phyloP scores from a whole-genome alignment of 192 early-diverging fungal genomes.

The Backusella luteola region DNA sequence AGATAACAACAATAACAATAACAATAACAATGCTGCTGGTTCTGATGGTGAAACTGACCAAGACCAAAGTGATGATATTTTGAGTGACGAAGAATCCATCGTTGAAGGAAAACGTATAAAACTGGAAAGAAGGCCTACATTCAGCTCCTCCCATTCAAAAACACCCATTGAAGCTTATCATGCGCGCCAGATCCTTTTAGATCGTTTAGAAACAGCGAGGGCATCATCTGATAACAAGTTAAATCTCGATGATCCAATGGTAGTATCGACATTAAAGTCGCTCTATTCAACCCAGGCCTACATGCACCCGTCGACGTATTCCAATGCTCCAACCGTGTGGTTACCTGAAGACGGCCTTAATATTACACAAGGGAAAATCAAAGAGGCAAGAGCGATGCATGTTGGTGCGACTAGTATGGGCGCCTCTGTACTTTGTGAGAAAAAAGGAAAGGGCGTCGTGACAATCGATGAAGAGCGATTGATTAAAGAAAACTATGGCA shows the following conservation, averaged over 20 bases:
- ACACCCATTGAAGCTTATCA: conserved; percentile 2
- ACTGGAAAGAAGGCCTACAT: background rate
- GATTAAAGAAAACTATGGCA: conserved; percentile 10
- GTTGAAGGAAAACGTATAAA: no score
- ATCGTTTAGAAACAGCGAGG: background rate
- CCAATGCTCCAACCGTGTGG: conserved; percentile 45
- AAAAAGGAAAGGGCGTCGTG: conserved; percentile 22
- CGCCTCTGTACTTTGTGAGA: conserved; percentile 19
- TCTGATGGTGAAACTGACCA: background rate
- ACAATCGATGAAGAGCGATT: conserved; percentile 24
- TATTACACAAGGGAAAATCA: conserved; percentile 36
- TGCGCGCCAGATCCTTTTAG: background rate
- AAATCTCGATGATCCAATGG: background rate
- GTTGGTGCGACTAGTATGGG: conserved; percentile 33
- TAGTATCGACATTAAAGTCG: background rate
- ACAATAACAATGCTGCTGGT: background rate
- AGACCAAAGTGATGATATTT: background rate
- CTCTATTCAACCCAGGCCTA: conserved; percentile 36
- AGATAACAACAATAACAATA: no score
- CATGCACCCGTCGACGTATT: conserved; percentile 42
- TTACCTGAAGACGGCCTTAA: conserved; percentile 44
- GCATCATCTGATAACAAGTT: background rate
- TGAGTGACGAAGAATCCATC: background rate
- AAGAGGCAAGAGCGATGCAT: conserved; percentile 21
- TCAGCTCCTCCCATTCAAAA: background rate